Evolutionary conservation across 331 rosid species (phyloP).

Genomic region (Quercus phellos): DNA sequence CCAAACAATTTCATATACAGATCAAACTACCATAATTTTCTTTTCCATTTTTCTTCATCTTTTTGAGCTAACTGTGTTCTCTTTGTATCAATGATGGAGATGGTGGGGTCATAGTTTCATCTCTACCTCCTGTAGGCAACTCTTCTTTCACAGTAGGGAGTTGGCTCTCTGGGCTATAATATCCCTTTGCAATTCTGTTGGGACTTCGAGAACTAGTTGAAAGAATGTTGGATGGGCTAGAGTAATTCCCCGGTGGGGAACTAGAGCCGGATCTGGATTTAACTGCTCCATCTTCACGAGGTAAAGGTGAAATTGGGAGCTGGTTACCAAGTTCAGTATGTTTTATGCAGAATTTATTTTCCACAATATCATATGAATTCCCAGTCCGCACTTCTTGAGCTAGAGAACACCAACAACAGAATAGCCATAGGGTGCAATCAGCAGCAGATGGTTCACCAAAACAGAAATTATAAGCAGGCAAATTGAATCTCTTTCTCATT

Average conservation of each 20-base stretch:
- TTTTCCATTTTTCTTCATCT: background rate
- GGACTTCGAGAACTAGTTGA: constrained; percentile 39
- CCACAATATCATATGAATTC: constrained; percentile 59
- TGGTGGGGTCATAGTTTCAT: constrained; percentile 72
- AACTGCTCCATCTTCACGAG: constrained; percentile 40
- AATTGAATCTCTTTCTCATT: constrained; percentile 84
- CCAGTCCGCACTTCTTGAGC: constrained; percentile 88
- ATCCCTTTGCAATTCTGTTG: constrained; percentile 22
- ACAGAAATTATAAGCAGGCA: constrained; percentile 75
- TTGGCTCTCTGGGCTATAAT: constrained; percentile 37
- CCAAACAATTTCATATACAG: constrained; percentile 5
- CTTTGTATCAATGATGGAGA: constrained; percentile 48
- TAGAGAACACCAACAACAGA: constrained; percentile 93
- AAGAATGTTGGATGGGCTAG: constrained; percentile 32
- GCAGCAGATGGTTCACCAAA: constrained; percentile 58
- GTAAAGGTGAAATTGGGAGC: constrained; percentile 42
- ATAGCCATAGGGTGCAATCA: constrained; percentile 84
- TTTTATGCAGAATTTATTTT: constrained; percentile 46
- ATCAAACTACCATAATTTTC: background rate
- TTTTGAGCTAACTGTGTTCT: constrained; percentile 23
- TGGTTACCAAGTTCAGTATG: constrained; percentile 15
- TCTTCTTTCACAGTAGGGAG: constrained; percentile 51
- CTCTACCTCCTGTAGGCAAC: constrained; percentile 35
- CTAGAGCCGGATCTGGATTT: constrained; percentile 28
- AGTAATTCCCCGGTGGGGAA: constrained; percentile 41